phyloP scores from a whole-genome alignment of 2,329 filamentous ascomycete species.

The Fusarium sp. region DNA sequence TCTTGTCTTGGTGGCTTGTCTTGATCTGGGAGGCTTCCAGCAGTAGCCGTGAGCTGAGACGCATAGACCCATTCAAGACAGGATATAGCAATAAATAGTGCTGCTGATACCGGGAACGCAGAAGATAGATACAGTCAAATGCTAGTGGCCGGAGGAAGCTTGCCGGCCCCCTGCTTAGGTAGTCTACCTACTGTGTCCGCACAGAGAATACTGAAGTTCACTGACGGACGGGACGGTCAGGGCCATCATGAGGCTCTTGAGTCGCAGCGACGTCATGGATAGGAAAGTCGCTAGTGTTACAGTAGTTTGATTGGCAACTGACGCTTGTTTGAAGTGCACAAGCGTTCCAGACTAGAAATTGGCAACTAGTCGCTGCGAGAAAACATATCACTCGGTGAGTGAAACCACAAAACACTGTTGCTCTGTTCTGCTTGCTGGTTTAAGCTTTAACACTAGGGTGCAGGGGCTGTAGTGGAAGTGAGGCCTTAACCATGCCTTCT shows the following conservation, averaged over 20 bases:
- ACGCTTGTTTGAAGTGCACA: background rate
- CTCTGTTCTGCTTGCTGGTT: constrained; percentile 31
- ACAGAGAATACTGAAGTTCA: too few relatives aligned
- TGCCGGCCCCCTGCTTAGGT: background rate
- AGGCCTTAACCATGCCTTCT: constrained; percentile 4
- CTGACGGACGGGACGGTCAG: background rate
- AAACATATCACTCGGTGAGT: background rate
- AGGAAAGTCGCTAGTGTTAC: background rate
- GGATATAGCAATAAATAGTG: background rate
- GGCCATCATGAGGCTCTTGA: constrained; percentile 3
- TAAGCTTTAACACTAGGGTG: constrained; percentile 42
- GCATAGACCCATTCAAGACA: constrained; percentile 15
- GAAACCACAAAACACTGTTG: constrained; percentile 6
- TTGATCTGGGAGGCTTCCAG: constrained; percentile 12
- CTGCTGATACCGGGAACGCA: background rate
- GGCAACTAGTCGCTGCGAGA: background rate
- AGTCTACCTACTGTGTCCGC: background rate
- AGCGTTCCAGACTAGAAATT: background rate
- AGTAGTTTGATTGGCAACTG: constrained; percentile 1
- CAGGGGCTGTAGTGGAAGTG: constrained; percentile 12
- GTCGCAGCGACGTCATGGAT: constrained; percentile 1
- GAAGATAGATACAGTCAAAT: background rate
- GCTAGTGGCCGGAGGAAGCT: background rate
- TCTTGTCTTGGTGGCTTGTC: constrained; percentile 26
- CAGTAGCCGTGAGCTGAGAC: constrained; percentile 8